phyloP scores from a whole-genome alignment of 192 early-diverging fungal species.

The Entomortierella beljakovae region DNA sequence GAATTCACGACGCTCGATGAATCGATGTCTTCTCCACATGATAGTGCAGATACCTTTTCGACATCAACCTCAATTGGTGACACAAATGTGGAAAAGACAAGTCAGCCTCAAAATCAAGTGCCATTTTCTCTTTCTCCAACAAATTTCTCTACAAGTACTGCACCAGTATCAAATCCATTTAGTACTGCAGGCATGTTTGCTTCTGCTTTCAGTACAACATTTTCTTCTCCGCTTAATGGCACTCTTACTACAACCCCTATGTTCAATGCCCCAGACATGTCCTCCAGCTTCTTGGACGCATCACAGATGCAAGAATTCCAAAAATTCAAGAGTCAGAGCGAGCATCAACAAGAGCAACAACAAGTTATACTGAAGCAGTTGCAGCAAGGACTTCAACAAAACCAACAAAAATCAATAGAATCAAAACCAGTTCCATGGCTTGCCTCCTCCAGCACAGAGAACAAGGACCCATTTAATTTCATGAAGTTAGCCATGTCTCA shows the following conservation, averaged over 20 bases:
- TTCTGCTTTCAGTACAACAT: constrained; percentile 22
- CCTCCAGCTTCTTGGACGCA: constrained; percentile 45
- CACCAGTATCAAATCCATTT: constrained; percentile 15
- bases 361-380: constrained; percentile 35
- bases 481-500: constrained; percentile 45
- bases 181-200: constrained; percentile 30
- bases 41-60: constrained; percentile 3
- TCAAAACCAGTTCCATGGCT: constrained; percentile 37
- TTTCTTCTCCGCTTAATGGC: constrained; percentile 21
- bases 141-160: not conserved
- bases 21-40: constrained; percentile 29
- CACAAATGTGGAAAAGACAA: not conserved
- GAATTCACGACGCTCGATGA: constrained; percentile 47
- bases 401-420: constrained; percentile 8
- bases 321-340: constrained; percentile 39
- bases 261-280: constrained; percentile 4
- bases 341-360: constrained; percentile 28
- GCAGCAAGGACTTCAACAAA: constrained; percentile 33
- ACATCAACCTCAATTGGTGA: not conserved
- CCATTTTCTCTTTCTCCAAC: constrained; percentile 15
- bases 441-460: not conserved
- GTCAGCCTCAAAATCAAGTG: not conserved
- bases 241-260: not conserved
- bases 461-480: constrained; percentile 36
- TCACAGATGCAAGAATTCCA: constrained; percentile 52